Conservation (phyloP, 2,329 filamentous ascomycete genomes). For the Drechslera avenae region DNA sequence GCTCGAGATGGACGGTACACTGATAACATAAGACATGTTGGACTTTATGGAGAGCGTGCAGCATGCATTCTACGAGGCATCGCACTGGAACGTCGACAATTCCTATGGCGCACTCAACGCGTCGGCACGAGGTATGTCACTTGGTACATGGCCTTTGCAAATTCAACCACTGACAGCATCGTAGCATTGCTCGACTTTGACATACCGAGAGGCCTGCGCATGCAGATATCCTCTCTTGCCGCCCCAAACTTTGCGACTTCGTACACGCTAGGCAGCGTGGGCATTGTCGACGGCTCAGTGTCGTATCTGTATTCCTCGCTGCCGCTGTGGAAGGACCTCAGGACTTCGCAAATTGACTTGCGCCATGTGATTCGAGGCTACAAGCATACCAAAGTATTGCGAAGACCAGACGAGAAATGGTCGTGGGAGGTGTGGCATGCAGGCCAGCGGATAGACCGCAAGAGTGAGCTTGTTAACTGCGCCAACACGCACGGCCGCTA, state of each 20-base stretch:
- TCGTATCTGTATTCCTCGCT: slow-evolving; percentile 95
- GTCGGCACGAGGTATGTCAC: slow-evolving; percentile 72
- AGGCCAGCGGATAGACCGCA: slow-evolving; percentile 57
- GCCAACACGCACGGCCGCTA: slow-evolving; percentile 20
- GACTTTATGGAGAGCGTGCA: slow-evolving; percentile 98
- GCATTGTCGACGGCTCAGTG: slow-evolving; percentile 93
- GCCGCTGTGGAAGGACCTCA: slow-evolving; percentile 69
- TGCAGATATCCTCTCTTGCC: slow-evolving; percentile 89
- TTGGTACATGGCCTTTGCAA: slow-evolving; percentile 14
- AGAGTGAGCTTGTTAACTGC: slow-evolving; percentile 42
- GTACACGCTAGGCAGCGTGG: slow-evolving; percentile 87
- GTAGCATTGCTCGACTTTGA: slow-evolving; percentile 84
- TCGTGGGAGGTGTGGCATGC: slow-evolving; percentile 61
- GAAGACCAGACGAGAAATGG: slow-evolving; percentile 56
- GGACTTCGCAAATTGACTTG: slow-evolving; percentile 76
- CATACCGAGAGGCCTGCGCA: slow-evolving; percentile 80
- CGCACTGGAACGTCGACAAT: slow-evolving; percentile 89
- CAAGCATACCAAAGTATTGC: slow-evolving; percentile 72
- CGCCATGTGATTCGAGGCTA: slow-evolving; percentile 82
- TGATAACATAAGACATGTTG: slow-evolving; percentile 67
- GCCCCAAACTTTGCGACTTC: slow-evolving; percentile 93
- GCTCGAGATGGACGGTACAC: slow-evolving; percentile 36
- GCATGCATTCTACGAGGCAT: slow-evolving; percentile 83
- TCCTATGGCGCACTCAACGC: slow-evolving; percentile 86
- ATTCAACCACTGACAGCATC: slow-evolving; percentile 14